Evolutionary conservation across 2,329 filamentous ascomycete species (phyloP).

Genomic region (Aspergillus udagawae): DNA sequence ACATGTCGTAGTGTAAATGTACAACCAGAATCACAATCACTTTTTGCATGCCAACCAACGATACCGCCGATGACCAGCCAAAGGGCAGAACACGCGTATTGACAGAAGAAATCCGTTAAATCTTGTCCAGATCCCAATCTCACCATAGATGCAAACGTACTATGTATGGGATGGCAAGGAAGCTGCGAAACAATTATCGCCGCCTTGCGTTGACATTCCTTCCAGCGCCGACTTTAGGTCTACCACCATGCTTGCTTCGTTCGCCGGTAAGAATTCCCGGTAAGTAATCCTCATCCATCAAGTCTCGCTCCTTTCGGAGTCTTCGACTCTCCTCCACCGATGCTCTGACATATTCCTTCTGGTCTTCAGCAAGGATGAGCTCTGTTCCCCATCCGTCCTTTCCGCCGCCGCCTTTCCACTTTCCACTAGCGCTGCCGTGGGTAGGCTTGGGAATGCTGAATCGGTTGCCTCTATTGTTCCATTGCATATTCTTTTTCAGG

Average conservation of each 20-base stretch:
- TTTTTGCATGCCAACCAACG: not conserved
- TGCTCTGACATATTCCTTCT: constrained; percentile 80
- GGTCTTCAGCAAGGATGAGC: constrained; percentile 86
- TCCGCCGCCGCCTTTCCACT: constrained; percentile 65
- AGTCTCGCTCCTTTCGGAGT: constrained; percentile 63
- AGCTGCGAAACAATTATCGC: constrained; percentile 26
- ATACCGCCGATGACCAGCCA: not conserved
- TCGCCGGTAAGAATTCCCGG: constrained; percentile 81
- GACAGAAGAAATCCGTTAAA: constrained; percentile 8
- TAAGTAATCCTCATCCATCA: constrained; percentile 94
- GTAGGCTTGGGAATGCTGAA: constrained; percentile 91
- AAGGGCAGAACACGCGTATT: constrained; percentile 2
- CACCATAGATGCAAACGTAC: not conserved
- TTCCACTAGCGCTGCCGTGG: constrained; percentile 75
- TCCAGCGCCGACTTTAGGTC: constrained; percentile 78
- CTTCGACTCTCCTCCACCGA: constrained; percentile 59
- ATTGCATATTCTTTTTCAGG: constrained; percentile 92
- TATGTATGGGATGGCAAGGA: not conserved
- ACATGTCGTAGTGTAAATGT: constrained; percentile 5
- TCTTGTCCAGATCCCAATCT: constrained; percentile 5
- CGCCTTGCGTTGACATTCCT: constrained; percentile 78
- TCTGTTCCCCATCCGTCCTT: constrained; percentile 82
- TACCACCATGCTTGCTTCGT: constrained; percentile 60
- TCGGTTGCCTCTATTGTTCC: constrained; percentile 87
- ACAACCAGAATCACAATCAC: not conserved